phyloP scores from a whole-genome alignment of 768 basidiomycete genomes.

The Mycena polygramma region DNA sequence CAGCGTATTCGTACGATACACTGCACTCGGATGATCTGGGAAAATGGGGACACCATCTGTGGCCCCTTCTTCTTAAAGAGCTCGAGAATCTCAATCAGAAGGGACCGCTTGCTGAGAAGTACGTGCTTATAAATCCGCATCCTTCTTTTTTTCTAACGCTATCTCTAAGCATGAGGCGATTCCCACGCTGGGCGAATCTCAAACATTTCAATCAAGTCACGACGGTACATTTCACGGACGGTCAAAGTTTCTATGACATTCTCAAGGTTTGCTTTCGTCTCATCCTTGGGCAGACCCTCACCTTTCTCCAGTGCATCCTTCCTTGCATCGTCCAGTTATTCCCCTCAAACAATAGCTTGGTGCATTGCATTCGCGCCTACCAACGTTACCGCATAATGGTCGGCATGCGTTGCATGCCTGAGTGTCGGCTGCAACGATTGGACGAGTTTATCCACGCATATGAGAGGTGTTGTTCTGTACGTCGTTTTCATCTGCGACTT shows the following conservation, averaged over 20 bases:
- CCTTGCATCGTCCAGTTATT: conserved; percentile 47
- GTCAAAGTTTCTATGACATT: conserved; percentile 45
- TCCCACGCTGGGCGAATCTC: conserved; percentile 46
- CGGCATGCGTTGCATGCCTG: conserved; percentile 45
- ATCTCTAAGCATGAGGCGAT: conserved; percentile 42
- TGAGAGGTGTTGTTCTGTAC: not conserved
- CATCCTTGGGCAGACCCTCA: too few relatives aligned
- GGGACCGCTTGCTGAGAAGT: conserved; percentile 39
- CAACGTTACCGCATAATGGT: conserved; percentile 41
- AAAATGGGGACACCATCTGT: conserved; percentile 46
- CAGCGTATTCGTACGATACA: conserved; percentile 44
- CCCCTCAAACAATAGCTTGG: conserved; percentile 41
- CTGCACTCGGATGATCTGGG: conserved; percentile 46
- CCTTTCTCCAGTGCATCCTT: conserved; percentile 41
- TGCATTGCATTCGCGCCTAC: conserved; percentile 45
- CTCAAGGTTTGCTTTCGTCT: conserved; percentile 39
- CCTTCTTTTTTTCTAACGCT: not conserved
- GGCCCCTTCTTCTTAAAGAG: conserved; percentile 37
- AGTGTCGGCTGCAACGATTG: conserved; percentile 38
- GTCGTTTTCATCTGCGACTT: not conserved
- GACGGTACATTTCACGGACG: conserved; percentile 45
- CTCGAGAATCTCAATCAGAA: conserved; percentile 32
- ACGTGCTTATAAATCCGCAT: conserved; percentile 4
- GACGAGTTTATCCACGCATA: conserved; percentile 9
- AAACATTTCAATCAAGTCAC: conserved; percentile 48